Base-by-base conservation (phyloP, 768 basidiomycete genomes). In the Pulveroboletus sp. region DNA sequence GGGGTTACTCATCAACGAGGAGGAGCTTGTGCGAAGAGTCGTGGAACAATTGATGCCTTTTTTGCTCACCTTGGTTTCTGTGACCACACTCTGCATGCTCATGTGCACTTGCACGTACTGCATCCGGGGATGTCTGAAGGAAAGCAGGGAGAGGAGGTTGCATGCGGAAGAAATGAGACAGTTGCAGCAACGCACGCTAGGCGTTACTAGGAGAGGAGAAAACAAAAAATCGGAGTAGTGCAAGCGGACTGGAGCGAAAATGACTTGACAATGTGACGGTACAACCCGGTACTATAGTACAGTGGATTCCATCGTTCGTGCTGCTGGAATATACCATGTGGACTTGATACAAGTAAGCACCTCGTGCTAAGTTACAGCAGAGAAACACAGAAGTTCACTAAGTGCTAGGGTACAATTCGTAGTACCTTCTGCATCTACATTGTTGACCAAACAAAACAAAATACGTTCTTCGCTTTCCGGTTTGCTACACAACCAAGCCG, bases 1-100 rank as follows among this genome's bases (percentile, higher is more conserved):
- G 61, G 59, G 51, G 4, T 9, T 64, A 6, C 27, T 62, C 5
- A 16, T 65, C 10, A 38, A 63, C 38, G 62, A 64, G 32, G 40
- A 48, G 3, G 40, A 45, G 52, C 23, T 61, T 1, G 56, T 52
- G 31, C 50, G 27, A 10, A 37, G 11, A 4, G 32, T 31, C 19
- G 42, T 62, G 40, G 29, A 24, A n/a, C 39, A 48, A 5, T 16
- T 62, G 47, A 47, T 24, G 33, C 61, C 61, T 13, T 43, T 58
- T 21, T 35, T 62, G 37, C 21, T 27, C 6, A 37, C 21, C 9
- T 16, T 49, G 40, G 37, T 25, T 27, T 36, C 13, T 40, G n/a
- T 13, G 14, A 10, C 36, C 32, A n/a, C 17, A 6, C 20, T 63
- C n/a, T 55, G 53, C 48, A 52, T 60, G 4, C 3, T 41, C 12